Conservation (phyloP, 2,329 filamentous ascomycete species). For the Neurospora sp. region DNA sequence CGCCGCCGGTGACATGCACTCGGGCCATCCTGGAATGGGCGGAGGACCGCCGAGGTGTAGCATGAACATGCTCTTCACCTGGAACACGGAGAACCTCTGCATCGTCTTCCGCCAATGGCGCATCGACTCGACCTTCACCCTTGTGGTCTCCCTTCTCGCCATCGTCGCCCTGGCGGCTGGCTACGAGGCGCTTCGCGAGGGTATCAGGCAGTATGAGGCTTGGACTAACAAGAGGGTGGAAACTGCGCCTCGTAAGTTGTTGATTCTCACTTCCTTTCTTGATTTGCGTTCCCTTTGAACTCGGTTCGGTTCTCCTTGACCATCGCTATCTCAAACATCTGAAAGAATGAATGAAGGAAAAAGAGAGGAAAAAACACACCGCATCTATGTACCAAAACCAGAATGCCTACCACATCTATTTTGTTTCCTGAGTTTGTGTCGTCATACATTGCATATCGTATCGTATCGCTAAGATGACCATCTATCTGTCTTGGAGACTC, state of each 20-base stretch:
- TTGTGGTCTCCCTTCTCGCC: conserved; percentile 73
- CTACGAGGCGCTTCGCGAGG: conserved; percentile 79
- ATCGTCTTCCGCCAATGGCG: conserved; percentile 93
- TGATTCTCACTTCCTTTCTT: background rate
- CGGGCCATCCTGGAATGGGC: conserved; percentile 44
- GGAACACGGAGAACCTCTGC: conserved; percentile 87
- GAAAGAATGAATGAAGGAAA: too few species aligned
- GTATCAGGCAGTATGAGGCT: conserved; percentile 67
- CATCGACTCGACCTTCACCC: conserved; percentile 61
- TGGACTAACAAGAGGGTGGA: conserved; percentile 38
- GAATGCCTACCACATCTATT: background rate
- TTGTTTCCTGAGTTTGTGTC: background rate
- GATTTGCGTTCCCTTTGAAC: conserved; percentile 1
- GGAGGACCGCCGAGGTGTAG: conserved; percentile 60
- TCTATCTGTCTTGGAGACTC: background rate
- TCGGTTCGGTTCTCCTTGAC: background rate
- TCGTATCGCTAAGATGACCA: conserved; percentile 6
- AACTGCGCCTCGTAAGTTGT: conserved; percentile 42
- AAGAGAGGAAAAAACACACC: background rate
- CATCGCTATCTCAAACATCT: background rate
- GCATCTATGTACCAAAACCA: background rate
- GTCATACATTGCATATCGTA: background rate
- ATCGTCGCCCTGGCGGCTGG: conserved; percentile 79
- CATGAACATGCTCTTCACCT: conserved; percentile 99
- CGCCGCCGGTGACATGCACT: conserved; percentile 32